Base-by-base conservation (phyloP, 192 early-diverging fungal species). In the Coemansia sp. region DNA sequence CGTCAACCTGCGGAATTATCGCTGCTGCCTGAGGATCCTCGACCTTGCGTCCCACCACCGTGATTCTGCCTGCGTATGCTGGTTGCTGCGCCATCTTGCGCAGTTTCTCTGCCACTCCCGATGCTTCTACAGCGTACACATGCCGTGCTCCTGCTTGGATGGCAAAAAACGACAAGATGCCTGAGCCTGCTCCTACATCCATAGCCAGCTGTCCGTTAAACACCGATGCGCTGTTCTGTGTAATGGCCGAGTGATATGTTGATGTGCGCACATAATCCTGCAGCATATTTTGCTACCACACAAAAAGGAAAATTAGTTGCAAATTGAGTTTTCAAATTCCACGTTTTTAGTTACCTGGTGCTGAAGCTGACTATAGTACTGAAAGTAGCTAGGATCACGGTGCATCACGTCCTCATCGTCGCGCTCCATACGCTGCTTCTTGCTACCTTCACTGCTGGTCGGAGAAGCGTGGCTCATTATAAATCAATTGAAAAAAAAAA, bases 111-210 rank as follows among this genome's bases (percentile, higher is more conserved):
- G 96, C 93, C 94, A 99, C 96, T 21, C 81, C 85, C 13, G 93
- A 95, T 5, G 96, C 96, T 67, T 99, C 96, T 11, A 99, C 87
- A 0, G 96, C 96, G 67, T 91, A 96, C 7, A 99, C 93, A 48
- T 92, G 87, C 31, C 76, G 72, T n/a, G 96, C 93, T 2, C 94
- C 94, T 13, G 96, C 91, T 58, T 93, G 89, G 26, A 88, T 93
- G 18, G 96, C 90, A 76, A 99, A 95, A 70, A 92, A 99, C 8
- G 91, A 91, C 38, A 99, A 76, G 35, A 99, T 95, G 13, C 96
- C 96, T 39, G 88, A 91, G 7, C 92, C 94, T 15, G 94, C 90
- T 19, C 96, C 96, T 39, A 97, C 86, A 68, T 99, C 96, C 86
- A 94, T 88, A 21, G 95, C 90, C 2, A 87, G 58, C 60, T 91